Evolutionary conservation across 2,329 filamentous ascomycete genomes (phyloP), one percentile per base, ranked within the genome.

Genomic region (Penicillium sp.): DNA sequence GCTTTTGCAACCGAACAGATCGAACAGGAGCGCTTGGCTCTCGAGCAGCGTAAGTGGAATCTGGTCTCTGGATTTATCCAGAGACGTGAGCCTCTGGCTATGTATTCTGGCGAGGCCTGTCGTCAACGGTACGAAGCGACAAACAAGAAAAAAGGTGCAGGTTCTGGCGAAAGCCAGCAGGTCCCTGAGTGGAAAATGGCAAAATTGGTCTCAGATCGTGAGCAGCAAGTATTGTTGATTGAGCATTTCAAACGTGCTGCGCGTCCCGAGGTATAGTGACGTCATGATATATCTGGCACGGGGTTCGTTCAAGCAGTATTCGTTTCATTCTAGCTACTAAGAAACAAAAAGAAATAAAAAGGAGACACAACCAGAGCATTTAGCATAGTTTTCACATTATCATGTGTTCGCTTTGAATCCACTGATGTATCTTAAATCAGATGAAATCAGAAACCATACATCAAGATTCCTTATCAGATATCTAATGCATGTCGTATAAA

Each of bases 31-130:
- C 46, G 52, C 3, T 21, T 38, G 33, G 46, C 52, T 66, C 75
- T 46, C 65, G 73, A 60, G 71, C 73, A 38, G 62, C 76, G 28
- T 66, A 72, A 48, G 66, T 82, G 77, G 72, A 65, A 67, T 28
- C 72, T 74, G 56, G 72, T 76, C 3, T 67, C 75, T n/a, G 69
- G 74, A 24, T 65, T 74, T 40, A 74, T 78, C 63, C 73, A 74
- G 47, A 71, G 66, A 20, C 58, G 72, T 12, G 69, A 75, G 55
- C 63, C 66, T 7, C 63, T 68, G 8, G 61, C 72, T 40, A 71
- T 77, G 53, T 81, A 79, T 70, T 76, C 76, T 18, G 70, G 70
- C 21, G 74, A 73, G 9, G 78, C 79, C 21, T 80, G 78, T 53
- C 50, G 50, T 9, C 33, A 53, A 42, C 35, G 45, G 2, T 53